Evolutionary conservation across 257 asterid genomes (phyloP), one percentile per base, ranked within the genome.

Genomic region (Hygrophila difformis): DNA sequence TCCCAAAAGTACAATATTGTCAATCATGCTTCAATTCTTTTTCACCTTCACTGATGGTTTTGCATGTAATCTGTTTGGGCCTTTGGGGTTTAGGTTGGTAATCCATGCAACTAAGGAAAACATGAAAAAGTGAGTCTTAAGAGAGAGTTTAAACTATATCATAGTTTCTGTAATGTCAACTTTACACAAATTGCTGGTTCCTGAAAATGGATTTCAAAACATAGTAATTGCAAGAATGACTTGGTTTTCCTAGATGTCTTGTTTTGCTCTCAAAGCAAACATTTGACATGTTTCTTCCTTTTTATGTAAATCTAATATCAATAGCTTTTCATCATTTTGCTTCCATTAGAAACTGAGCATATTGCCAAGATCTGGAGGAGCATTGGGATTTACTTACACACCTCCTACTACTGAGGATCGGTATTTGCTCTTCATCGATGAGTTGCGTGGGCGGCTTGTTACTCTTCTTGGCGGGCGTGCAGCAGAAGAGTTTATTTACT

Each of bases 391-490:
- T 64, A 82, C 97, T 0, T 91, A 91, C 70, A 80, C 71, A 38
- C 99, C 97, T 44, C 99, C 97, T 45, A 74, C 93, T 51, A 68
- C 3, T 14, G 96, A 91, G 74, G 99, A 91, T 68, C 66, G 99
- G 69, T 86, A 91, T 68, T 72, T 91, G 85, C 89, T 86, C 74
- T 86, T 91, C 70, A 64, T 82, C 16, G 99, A 91, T 55, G 97
- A 91, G 78, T 65, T 91, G 77, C 93, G 95, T 6, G 99, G 99
- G 48, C 92, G 94, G 56, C 81, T 91, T 49, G 99, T 86, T 45
- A 83, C 99, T 59, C 97, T 86, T 55, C 93, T 91, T 18, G 99
- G 99, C 1, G 99, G 97, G n/a, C 96, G 99, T 49, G 99, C 99
- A 41, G 99, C 99, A 3, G 99, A 91, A 62, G 95, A 91, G 70